Base-by-base conservation (phyloP, 2,329 filamentous ascomycete genomes). In the Eutypa lata region DNA sequence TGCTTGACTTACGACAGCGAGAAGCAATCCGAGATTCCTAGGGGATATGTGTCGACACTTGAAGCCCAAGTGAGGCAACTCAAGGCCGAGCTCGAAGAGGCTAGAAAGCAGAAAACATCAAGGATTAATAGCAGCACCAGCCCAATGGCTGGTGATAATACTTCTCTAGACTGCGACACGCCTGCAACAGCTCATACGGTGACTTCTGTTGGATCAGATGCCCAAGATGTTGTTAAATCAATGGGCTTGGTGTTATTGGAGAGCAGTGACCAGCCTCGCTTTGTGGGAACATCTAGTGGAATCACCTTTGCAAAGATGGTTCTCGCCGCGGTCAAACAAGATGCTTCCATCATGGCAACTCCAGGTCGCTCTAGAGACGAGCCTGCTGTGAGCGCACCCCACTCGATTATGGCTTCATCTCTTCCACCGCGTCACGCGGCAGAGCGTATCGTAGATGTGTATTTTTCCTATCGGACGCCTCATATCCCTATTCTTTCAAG, bases 391-490 rank as follows among this genome's bases (percentile, higher is more conserved):
- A n/a, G 50, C 5, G 46, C 51, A 37, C 51, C 51, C 7, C 38
- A 42, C 8, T 38, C 51, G 33, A 47, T 28, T 14, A 47, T 57
- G 6, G 52, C 55, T 18, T 57, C 66, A 14, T 67, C 67, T 19
- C 57, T 70, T 28, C 68, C 67, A 43, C 67, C 67, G 37, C 65
- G 65, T 11, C 62, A 65, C 56, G 66, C 59, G 44, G 68, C 68
- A 54, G 60, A 67, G 47, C 68, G 68, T 53, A 57, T 71, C 14
- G 57, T 65, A 38, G 60, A 68, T 3, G 63, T 68, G 4, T 71
- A 71, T 54, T 70, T 69, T 47, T 60, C 67, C 49, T 65, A 69
- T 46, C 63, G 67, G 6, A 68, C 67, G 4, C 65, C 68, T 8
- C 66, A 69, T 57, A 56, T 69, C 33, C 62, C 66, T 33, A 63